Evolutionary conservation across 345 rosid species (phyloP), one percentile per base, ranked within the genome.

Genomic region (Alliaria petiolata): DNA sequence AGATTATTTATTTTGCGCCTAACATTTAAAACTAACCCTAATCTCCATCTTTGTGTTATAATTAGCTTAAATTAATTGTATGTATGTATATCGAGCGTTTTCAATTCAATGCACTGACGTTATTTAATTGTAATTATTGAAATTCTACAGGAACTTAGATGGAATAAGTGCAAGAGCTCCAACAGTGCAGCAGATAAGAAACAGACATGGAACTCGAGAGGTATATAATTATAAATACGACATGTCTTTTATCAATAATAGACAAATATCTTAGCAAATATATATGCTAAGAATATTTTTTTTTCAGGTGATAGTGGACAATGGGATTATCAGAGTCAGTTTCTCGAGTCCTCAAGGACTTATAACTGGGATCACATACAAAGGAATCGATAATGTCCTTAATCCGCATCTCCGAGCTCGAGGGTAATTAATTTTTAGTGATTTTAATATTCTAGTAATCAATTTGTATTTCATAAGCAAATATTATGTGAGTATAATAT

Each of bases 301-400:
- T 31, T 63, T 78, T 38, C 83, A 95, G 97, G 82, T 89, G 56
- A 64, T 85, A 53, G 76, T 95, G n/a, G 89, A 83, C 39, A 95
- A 95, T 77, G 98, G 97, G 4, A 59, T 88, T 4, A 65, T 91
- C n/a, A 74, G 65, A 81, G 81, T 91, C 46, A 84, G 81, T 9
- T 39, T 95, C n/a, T 89, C 91, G 7, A 72, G 40, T 26, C 97
- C 98, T 8, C 66, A 65, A 4, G 99, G 99, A 25, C 70, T 79
- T 54, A 72, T 95, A 40, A 60, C 53, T 1, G 91, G 85, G 71
- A 86, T 95, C 35, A 65, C 74, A 43, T 89, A 88, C 69, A 78
- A 81, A 40, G 93, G 84, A 39, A 74, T 95, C 12, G 84, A 84
- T 1, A 91, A 93, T 73, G 77, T 86, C 30, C 86, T 95, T 6